A percentile compares a stretch with the other conserved stretches of the same genome.
phyloP scores from a whole-genome alignment of 257 asterid genomes.

The Cordia subcordata region DNA sequence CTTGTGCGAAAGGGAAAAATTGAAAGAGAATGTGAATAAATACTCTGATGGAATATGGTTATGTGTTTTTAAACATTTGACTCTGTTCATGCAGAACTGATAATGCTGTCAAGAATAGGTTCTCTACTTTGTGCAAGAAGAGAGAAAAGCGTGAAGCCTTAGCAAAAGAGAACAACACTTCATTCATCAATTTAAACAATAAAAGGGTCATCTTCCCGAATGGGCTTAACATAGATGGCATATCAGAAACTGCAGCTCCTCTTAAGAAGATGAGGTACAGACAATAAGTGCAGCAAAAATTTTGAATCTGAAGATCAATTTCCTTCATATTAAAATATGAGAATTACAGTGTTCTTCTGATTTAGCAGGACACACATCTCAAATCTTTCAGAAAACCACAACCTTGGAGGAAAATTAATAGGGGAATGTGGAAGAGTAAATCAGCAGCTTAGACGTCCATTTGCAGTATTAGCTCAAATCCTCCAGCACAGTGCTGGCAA shows the following conservation, averaged over 20 bases:
- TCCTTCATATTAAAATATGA: constrained; percentile 6
- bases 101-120: constrained; percentile 98
- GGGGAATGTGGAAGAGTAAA: constrained; percentile 40
- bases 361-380: constrained; percentile 42
- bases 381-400: constrained; percentile 26
- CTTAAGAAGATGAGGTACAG: constrained; percentile 78
- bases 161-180: constrained; percentile 68
- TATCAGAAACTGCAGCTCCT: constrained; percentile 47
- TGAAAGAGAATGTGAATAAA: too few relatives aligned
- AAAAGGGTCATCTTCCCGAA: constrained; percentile 69
- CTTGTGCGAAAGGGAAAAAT: background rate
- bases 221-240: constrained; percentile 36
- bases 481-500: constrained; percentile 31
- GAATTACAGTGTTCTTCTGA: constrained; percentile 14
- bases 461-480: constrained; percentile 59
- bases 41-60: background rate
- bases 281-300: constrained; percentile 4
- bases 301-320: constrained; percentile 6
- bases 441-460: constrained; percentile 59
- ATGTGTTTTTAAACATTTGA: background rate
- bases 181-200: constrained; percentile 70
- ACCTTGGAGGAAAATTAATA: constrained; percentile 31
- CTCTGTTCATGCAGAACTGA: constrained; percentile 61
- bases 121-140: constrained; percentile 95
- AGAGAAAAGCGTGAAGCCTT: constrained; percentile 84